These are phyloP conservation scores for Amauroascus verrucosus DNA, from an alignment of 2,329 filamentous ascomycete species.

Conservation along the genomic window DNA sequence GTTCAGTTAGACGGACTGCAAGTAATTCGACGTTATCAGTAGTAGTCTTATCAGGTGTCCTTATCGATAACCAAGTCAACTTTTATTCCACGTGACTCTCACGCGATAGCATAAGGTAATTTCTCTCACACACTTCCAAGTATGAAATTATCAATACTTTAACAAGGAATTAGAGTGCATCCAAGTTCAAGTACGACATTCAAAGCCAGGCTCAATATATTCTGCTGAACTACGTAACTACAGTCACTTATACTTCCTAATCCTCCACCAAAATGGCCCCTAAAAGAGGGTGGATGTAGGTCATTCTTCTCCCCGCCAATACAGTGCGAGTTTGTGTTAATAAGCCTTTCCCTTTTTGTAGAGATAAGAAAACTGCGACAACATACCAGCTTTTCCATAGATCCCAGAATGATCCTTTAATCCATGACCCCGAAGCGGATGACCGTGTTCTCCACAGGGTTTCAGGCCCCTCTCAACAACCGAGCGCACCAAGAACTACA, in stretches of 20 bases:
- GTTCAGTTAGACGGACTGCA: too few relatives aligned
- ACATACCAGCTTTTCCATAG: slow-evolving; percentile 39
- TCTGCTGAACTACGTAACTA: too few relatives aligned
- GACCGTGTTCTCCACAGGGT: slow-evolving; percentile 80
- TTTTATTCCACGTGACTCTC: slow-evolving; percentile 1
- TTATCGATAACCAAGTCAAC: slow-evolving; percentile 7
- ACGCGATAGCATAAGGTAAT: neutral
- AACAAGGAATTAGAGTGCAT: too few relatives aligned
- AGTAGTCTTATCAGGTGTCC: slow-evolving; percentile 10
- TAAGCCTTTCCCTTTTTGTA: neutral
- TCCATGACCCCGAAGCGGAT: slow-evolving; percentile 80
- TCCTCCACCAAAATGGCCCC: slow-evolving; percentile 16
- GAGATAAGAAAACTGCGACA: slow-evolving; percentile 19
- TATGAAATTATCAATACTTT: neutral
- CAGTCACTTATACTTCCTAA: too few relatives aligned
- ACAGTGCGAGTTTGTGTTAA: slow-evolving; percentile 5
- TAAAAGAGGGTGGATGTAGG: slow-evolving; percentile 18
- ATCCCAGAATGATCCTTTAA: slow-evolving; percentile 92
- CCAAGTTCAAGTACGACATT: too few relatives aligned
- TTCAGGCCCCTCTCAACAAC: slow-evolving; percentile 29
- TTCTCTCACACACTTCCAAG: neutral
- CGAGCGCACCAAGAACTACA: slow-evolving; percentile 36
- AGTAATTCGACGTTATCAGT: too few relatives aligned
- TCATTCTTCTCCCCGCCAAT: neutral
- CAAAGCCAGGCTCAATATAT: too few relatives aligned